Percentiles rank a stretch among this genome's conserved stretches.
Evolutionary conservation across 768 basidiomycete species (phyloP).

Genomic region (Tylopilus cervinicoccineus): DNA sequence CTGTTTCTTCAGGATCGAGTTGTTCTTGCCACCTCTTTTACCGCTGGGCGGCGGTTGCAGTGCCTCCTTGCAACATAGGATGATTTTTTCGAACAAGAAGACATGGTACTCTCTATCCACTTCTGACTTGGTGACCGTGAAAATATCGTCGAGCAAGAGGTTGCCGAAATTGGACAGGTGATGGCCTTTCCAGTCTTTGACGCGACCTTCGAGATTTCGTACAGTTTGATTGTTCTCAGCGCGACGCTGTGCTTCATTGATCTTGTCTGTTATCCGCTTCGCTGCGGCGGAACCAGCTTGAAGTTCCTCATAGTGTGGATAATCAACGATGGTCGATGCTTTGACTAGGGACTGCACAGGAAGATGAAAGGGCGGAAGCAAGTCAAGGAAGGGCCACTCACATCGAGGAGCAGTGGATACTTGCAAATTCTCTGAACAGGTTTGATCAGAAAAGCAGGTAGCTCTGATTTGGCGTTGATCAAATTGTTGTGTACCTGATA

Average conservation of each 20-base stretch:
- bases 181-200: constrained; percentile 99
- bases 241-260: constrained; percentile 92
- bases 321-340: constrained; percentile 56
- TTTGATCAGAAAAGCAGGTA: constrained; percentile 96
- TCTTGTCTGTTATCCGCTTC: constrained; percentile 90
- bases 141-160: constrained; percentile 91
- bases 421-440: constrained; percentile 98
- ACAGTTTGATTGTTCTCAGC: constrained; percentile 91
- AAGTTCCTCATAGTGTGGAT: constrained; percentile 75
- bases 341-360: constrained; percentile 65
- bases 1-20: constrained; percentile 87
- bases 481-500: constrained; percentile 70
- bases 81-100: constrained; percentile 98
- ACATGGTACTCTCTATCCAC: constrained; percentile 98
- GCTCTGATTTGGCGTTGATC: constrained; percentile 88
- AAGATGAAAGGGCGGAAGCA: constrained; percentile 7
- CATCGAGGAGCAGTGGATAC: constrained; percentile 92
- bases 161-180: constrained; percentile 92
- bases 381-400: constrained; percentile 37
- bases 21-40: constrained; percentile 76
- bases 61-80: constrained; percentile 97
- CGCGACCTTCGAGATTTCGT: constrained; percentile 75
- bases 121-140: constrained; percentile 93
- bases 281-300: constrained; percentile 80
- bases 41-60: constrained; percentile 51